Evolutionary conservation across 2,329 filamentous ascomycete genomes (phyloP), one percentile per base, ranked within the genome.

Genomic region (Neonectria coccinea): DNA sequence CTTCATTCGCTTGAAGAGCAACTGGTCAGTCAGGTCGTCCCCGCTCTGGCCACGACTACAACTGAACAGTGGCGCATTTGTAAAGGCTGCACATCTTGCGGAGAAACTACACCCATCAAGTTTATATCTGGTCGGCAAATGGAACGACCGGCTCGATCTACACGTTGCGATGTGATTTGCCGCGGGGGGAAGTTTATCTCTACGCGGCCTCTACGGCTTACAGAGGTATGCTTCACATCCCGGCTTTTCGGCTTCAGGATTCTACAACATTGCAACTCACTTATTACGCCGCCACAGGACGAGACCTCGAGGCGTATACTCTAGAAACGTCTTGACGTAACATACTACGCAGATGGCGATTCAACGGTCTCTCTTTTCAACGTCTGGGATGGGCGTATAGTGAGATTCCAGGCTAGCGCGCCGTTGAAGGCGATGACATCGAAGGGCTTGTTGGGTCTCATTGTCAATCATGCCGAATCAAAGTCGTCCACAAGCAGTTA

Each of bases 41-140:
- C 57, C 57, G 50, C 50, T 47, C 53, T 12, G 7, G 47, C 27
- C 29, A 59, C 41, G 12, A 42, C 39, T 51, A 25, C 48, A 59
- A 27, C 31, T 29, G 18, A 47, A 18, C 31, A 33, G 47, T 50
- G 29, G 48, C 41, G 33, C 29, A 48, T 11, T 48, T 54, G 27
- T 42, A 47, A 44, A 29, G 22, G 22, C 31, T 25, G 50, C 31
- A 47, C 25, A 16, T 60, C 42, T 31, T 31, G 31, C 29, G 16
- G 27, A 41, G 50, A 54, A 47, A 12, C 41, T n/a, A 54, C 29
- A 7, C 44, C 20, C 41, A 33, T 42, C 41, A 29, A 52, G 33
- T 33, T 41, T 54, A 27, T 44, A 31, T 54, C 33, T 41, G 6
- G 44, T 47, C 31, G 22, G 31, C 22, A 48, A 54, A 60, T 60